Base-by-base conservation (phyloP, 805 yeast species). In the Brettanomyces naardenensis region DNA sequence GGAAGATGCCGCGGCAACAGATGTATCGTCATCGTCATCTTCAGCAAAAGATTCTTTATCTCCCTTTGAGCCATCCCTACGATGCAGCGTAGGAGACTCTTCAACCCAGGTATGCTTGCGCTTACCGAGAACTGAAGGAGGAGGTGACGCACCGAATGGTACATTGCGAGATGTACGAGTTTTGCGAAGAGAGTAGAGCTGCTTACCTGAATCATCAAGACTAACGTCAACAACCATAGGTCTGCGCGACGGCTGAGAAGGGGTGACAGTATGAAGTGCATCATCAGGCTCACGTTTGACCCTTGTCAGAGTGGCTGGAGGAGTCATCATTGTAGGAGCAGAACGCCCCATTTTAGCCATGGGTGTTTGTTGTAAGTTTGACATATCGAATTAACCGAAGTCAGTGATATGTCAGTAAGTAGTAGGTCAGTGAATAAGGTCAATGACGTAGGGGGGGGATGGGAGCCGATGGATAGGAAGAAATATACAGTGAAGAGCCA, bases 141-240 rank as follows among this genome's bases (percentile, higher is more conserved):
- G 33, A n/a, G 33, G 33, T 11, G 33, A 30, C 11, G 18, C 13
- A 15, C 17, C 20, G 11, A 13, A 13, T 9, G 14, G 7, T 9
- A n/a, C 11, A 15, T 14, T 17, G 21, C 10, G 29, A 23, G 20
- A 10, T 7, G 17, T 22, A 14, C n/a, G 10, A 6, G 36, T 10
- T 13, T 26, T 25, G 6, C 21, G 18, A n/a, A 34, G 31, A 5
- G 25, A n/a, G 23, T 34, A 34, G 23, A 22, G 37, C 27, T 34
- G 37, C 18, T 23, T 34, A 17, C 37, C 31, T 6, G 26, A 13
- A 17, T 19, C 27, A 6, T 20, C 34, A 19, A 34, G 31, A 19
- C 31, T 27, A 13, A 34, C 37, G 19, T 34, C 37, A 11, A 34
- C 37, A 15, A 34, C 27, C 37, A 34, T 34, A 14, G 17, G 37